These are phyloP conservation scores for Sarcodon sp. DNA, from an alignment of 768 basidiomycete genomes.

Conservation along the genomic window DNA sequence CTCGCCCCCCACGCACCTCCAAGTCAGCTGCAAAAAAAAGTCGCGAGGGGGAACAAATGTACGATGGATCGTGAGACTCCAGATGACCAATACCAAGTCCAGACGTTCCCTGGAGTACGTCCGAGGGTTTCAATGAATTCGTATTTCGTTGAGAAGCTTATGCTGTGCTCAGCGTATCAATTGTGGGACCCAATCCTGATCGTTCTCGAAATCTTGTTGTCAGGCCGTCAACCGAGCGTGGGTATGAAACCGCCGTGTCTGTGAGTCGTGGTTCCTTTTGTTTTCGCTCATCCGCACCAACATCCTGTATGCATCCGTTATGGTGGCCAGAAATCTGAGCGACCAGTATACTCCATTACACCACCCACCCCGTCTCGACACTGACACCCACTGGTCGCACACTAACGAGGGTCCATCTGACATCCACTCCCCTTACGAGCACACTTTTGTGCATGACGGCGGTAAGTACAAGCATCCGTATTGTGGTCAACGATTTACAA, in stretches of 20 bases:
- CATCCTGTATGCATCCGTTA: conserved; percentile 16
- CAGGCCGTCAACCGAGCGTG: conserved; percentile 4
- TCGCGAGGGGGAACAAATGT: too few relatives aligned
- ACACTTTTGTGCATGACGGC: conserved; percentile 23
- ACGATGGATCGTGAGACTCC: too few relatives aligned
- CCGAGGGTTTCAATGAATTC: background rate
- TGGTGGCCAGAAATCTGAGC: conserved; percentile 44
- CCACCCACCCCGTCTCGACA: conserved; percentile 34
- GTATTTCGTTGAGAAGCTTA: background rate
- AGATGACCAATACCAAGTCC: too few relatives aligned
- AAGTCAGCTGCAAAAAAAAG: too few relatives aligned
- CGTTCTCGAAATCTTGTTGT: background rate
- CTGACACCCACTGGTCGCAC: conserved; percentile 37
- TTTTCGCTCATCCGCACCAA: conserved; percentile 10
- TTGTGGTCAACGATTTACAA: conserved; percentile 12
- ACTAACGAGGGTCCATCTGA: conserved; percentile 71
- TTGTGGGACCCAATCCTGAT: background rate
- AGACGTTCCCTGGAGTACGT: background rate
- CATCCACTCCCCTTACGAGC: conserved; percentile 53
- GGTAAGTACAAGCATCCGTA: conserved; percentile 24
- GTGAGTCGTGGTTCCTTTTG: conserved; percentile 10
- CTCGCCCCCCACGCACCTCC: too few relatives aligned
- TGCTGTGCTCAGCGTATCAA: conserved; percentile 1
- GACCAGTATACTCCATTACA: conserved; percentile 49
- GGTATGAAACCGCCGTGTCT: conserved; percentile 17